Evolutionary conservation across 495 filamentous ascomycete genomes (phyloP).

Genomic region (Arthonia radiata): DNA sequence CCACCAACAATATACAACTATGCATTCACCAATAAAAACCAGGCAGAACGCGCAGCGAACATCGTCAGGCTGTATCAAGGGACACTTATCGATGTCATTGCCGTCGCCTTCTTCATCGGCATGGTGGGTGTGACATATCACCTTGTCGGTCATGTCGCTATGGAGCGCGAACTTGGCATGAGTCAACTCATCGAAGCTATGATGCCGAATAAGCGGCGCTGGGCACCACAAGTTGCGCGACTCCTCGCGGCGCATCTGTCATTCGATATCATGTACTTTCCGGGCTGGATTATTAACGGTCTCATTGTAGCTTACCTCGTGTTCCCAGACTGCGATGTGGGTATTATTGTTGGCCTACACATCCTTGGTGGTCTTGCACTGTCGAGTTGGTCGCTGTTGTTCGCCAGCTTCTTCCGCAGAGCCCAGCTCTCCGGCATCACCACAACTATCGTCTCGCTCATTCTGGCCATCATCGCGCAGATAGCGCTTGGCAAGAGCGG

Average conservation of each 20-base stretch:
- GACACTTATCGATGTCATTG: slow-evolving; percentile 39
- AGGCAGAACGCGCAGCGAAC: slow-evolving; percentile 31
- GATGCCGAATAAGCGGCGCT: slow-evolving; percentile 39
- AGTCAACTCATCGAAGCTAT: slow-evolving; percentile 59
- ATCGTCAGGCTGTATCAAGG: slow-evolving; percentile 43
- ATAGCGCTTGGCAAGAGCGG: slow-evolving; percentile 21
- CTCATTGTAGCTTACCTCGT: slow-evolving; percentile 33
- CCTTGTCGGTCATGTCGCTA: slow-evolving; percentile 47
- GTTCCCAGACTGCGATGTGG: slow-evolving; percentile 32
- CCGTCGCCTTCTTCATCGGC: slow-evolving; percentile 39
- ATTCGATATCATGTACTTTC: slow-evolving; percentile 41
- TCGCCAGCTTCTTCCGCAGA: slow-evolving; percentile 48
- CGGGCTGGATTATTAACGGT: slow-evolving; percentile 43
- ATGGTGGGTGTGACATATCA: slow-evolving; percentile 53
- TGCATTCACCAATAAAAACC: slow-evolving; percentile 42
- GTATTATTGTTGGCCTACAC: slow-evolving; percentile 35
- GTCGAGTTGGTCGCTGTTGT: slow-evolving; percentile 42
- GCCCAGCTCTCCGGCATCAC: slow-evolving; percentile 56
- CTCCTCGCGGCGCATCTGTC: slow-evolving; percentile 41
- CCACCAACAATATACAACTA: slow-evolving; percentile 21
- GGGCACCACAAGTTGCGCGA: slow-evolving; percentile 43
- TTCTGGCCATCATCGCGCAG: slow-evolving; percentile 46
- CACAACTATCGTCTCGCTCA: slow-evolving; percentile 33
- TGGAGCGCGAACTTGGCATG: slow-evolving; percentile 57
- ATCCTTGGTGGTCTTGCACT: slow-evolving; percentile 39